A percentile compares a stretch with the other conserved stretches of the same genome.
phyloP scores from a whole-genome alignment of 1,284 basidiomycete genomes.

The Pseudozyma tsukubaensis region DNA sequence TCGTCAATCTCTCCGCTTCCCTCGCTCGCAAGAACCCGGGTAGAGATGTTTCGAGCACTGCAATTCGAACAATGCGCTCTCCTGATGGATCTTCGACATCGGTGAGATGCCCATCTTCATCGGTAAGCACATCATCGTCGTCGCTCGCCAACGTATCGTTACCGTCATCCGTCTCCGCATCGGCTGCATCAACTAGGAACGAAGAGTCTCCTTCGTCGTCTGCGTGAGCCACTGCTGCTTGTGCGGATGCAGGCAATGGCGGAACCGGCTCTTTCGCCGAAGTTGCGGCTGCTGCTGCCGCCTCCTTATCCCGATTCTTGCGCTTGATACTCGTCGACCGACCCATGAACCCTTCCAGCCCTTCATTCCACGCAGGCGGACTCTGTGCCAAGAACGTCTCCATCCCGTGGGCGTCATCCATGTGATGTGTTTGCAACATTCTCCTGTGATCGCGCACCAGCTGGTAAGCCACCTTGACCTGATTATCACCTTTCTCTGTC shows the following conservation, averaged over 20 bases:
- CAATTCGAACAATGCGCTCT: conserved; percentile 42
- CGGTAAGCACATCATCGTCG: conserved; percentile 54
- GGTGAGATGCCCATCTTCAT: conserved; percentile 52
- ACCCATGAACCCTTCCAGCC: conserved; percentile 65
- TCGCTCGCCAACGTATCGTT: conserved; percentile 53
- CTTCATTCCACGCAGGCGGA: conserved; percentile 72
- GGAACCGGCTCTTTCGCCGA: conserved; percentile 23
- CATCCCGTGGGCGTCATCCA: conserved; percentile 68
- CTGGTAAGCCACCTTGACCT: conserved; percentile 96
- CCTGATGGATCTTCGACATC: conserved; percentile 48
- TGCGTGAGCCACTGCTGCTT: neutral
- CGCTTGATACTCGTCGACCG: conserved; percentile 55
- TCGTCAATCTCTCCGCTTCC: conserved; percentile 39
- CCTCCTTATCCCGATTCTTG: conserved; percentile 18
- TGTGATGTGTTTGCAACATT: conserved; percentile 77
- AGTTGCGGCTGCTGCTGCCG: conserved; percentile 9
- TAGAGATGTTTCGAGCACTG: conserved; percentile 60
- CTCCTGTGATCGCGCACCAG: conserved; percentile 88
- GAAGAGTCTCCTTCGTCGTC: conserved; percentile 31
- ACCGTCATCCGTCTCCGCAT: conserved; percentile 58
- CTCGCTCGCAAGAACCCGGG: conserved; percentile 35
- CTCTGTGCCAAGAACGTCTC: conserved; percentile 72
- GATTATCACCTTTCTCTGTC: conserved; percentile 86
- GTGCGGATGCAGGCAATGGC: conserved; percentile 20
- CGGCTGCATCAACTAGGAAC: conserved; percentile 40